phyloP scores from a whole-genome alignment of 148 eudicot genomes.

The Cornus kousa region DNA sequence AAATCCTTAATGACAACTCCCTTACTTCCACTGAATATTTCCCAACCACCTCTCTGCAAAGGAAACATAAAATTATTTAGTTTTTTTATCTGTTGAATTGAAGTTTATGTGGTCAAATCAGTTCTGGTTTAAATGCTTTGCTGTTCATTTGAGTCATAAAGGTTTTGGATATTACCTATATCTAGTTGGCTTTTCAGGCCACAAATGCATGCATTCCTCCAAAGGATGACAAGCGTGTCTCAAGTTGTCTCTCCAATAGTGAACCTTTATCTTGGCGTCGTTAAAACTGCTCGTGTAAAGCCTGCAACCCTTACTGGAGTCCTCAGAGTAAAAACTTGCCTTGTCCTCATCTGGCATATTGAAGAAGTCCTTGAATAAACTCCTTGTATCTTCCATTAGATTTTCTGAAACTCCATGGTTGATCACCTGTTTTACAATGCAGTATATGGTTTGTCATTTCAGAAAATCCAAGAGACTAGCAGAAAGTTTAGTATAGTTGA shows the following conservation, averaged over 20 bases:
- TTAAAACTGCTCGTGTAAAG: constrained; percentile 17
- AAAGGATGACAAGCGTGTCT: constrained; percentile 27
- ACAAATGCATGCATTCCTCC: constrained; percentile 13
- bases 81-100: too few relatives aligned
- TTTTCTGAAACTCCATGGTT: constrained; percentile 48
- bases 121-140: neutral
- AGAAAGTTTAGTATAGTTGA: too few relatives aligned
- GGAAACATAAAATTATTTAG: too few relatives aligned
- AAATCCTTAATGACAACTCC: constrained; percentile 24
- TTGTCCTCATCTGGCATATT: constrained; percentile 37
- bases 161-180: neutral
- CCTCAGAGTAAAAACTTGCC: constrained; percentile 24
- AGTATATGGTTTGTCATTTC: too few relatives aligned
- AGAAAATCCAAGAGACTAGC: neutral
- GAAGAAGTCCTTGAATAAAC: constrained; percentile 40
- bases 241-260: constrained; percentile 39
- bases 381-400: constrained; percentile 40
- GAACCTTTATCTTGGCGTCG: constrained; percentile 30
- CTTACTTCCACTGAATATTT: constrained; percentile 32
- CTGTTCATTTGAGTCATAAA: too few relatives aligned
- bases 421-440: constrained; percentile 30
- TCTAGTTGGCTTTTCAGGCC: constrained; percentile 26
- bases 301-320: constrained; percentile 4
- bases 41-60: constrained; percentile 29
- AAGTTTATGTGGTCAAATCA: too few relatives aligned